Evolutionary conservation across 345 rosid genomes (phyloP), one percentile per base, ranked within the genome.

Genomic region (Citrus hindsii): DNA sequence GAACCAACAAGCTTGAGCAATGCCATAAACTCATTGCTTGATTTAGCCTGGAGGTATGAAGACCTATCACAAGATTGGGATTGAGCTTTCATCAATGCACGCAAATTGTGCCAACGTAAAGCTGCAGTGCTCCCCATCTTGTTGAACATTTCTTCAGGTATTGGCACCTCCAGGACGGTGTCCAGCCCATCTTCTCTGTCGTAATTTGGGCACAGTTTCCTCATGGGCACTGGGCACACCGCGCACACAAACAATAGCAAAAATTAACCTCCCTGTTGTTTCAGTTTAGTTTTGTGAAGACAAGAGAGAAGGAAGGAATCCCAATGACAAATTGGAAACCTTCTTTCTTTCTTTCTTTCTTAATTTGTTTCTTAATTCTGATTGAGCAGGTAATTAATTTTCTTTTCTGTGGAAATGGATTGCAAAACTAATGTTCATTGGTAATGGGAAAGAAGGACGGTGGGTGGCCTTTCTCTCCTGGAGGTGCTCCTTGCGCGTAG

Each of bases 1-100:
- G 94, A 86, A 10, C 99, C 97, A 30, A 96, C 97, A 25, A 92
- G 91, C 87, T 96, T 96, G 62, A 96, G 90, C 93, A 96, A 88
- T 4, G 99, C 94, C 79, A 91, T 81, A 77, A 96, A 94, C 87
- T 96, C 99, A 9, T 71, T 88, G 67, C 87, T 87, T 3, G 97
- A 92, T 77, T 88, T 91, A 18, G 98, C 85, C 19, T 86, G 97
- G 73, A 94, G 92, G 83, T 80, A 92, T 2, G 86, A 73, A 0
- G 91, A 82, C 1, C 53, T 77, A 18, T 78, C 8, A 51, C n/a
- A 9, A 74, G 40, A 74, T 51, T 10, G 80, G 10, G 79, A 78
- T 80, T 78, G 92, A 74, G 94, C 91, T 82, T 77, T 91, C 98
- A 96, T 94, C 70, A 94, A 85, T 27, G 87, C 81, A 1, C 90